Evolutionary conservation across 2,329 filamentous ascomycete species (phyloP).

Genomic region (Ilyonectria sp.): DNA sequence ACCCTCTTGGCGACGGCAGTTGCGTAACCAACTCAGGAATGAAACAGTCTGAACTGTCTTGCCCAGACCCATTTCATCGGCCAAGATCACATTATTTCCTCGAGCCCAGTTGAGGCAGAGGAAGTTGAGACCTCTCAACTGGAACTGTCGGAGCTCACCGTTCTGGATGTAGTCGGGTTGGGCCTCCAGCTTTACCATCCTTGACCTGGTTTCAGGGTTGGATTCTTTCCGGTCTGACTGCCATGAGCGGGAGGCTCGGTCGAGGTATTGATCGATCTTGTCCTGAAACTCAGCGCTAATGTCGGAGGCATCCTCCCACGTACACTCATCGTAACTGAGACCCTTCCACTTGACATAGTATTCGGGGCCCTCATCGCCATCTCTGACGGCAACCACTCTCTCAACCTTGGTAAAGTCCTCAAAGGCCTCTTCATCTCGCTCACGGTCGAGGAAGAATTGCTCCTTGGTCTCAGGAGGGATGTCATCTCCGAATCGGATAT

Average conservation of each 20-base stretch:
- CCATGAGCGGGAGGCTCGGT: slow-evolving; percentile 86
- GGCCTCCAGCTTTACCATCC: slow-evolving; percentile 80
- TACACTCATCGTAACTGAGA: slow-evolving; percentile 92
- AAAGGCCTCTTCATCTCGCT: slow-evolving; percentile 89
- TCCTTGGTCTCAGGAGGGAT: slow-evolving; percentile 89
- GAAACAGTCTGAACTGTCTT: slow-evolving; percentile 98
- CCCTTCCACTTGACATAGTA: slow-evolving; percentile 99
- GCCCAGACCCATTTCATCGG: slow-evolving; percentile 98
- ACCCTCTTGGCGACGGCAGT: slow-evolving; percentile 90
- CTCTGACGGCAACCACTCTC: slow-evolving; percentile 87
- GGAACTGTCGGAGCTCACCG: slow-evolving; percentile 92
- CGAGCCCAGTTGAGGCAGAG: slow-evolving; percentile 96
- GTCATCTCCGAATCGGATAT: slow-evolving; percentile 82
- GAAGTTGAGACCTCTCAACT: slow-evolving; percentile 95
- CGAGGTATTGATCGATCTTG: slow-evolving; percentile 92
- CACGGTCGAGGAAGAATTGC: slow-evolving; percentile 95
- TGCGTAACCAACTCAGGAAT: slow-evolving; percentile 96
- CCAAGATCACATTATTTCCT: slow-evolving; percentile 95
- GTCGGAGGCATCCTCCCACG: slow-evolving; percentile 87
- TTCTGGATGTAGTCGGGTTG: slow-evolving; percentile 89
- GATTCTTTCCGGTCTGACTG: slow-evolving; percentile 84
- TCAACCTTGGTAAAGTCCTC: slow-evolving; percentile 94
- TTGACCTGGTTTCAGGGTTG: slow-evolving; percentile 80
- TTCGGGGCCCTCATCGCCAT: slow-evolving; percentile 85
- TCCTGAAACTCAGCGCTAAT: slow-evolving; percentile 85